A percentile compares a stretch with the other conserved stretches of the same genome.
These are phyloP conservation scores for Ensete ventricosum DNA, from an alignment of 176 grass and related monocot species.

Conservation along the genomic window DNA sequence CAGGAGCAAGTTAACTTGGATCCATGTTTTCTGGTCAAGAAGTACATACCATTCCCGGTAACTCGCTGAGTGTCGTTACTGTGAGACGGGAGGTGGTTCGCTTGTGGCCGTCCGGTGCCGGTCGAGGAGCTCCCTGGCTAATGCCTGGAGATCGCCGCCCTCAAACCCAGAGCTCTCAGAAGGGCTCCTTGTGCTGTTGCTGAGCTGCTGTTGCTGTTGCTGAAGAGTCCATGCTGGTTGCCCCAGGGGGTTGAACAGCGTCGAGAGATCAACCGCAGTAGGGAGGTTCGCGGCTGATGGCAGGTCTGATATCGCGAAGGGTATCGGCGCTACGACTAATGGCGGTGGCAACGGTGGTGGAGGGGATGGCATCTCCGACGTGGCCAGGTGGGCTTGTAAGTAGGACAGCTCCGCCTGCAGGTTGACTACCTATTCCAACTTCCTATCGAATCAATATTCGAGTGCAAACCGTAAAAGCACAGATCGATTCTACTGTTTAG, in stretches of 20 bases:
- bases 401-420: slow-evolving; percentile 93
- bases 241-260: slow-evolving; percentile 33
- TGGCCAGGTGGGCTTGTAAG: slow-evolving; percentile 81
- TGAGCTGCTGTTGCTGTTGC: slow-evolving; percentile 24
- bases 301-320: slow-evolving; percentile 74
- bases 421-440: slow-evolving; percentile 61
- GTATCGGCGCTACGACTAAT: slow-evolving; percentile 29
- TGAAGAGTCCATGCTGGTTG: slow-evolving; percentile 44
- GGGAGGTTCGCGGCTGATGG: slow-evolving; percentile 39
- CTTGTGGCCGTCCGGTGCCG: slow-evolving; percentile 47
- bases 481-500: no score
- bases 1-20: slow-evolving; percentile 7
- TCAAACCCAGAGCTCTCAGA: slow-evolving; percentile 13
- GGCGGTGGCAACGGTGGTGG: slow-evolving; percentile 44
- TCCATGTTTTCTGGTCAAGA: slow-evolving; percentile 8
- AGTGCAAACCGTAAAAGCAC: no score
- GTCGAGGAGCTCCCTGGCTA: slow-evolving; percentile 82
- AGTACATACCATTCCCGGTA: not conserved
- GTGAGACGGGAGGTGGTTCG: slow-evolving; percentile 28
- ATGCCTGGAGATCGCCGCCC: slow-evolving; percentile 71
- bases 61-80: not conserved
- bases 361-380: slow-evolving; percentile 75
- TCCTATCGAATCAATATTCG: no score
- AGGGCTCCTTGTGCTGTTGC: not conserved
- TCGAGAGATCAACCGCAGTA: slow-evolving; percentile 29